Evolutionary conservation across 345 rosid genomes (phyloP).

Genomic region (Iberis pinnata): DNA sequence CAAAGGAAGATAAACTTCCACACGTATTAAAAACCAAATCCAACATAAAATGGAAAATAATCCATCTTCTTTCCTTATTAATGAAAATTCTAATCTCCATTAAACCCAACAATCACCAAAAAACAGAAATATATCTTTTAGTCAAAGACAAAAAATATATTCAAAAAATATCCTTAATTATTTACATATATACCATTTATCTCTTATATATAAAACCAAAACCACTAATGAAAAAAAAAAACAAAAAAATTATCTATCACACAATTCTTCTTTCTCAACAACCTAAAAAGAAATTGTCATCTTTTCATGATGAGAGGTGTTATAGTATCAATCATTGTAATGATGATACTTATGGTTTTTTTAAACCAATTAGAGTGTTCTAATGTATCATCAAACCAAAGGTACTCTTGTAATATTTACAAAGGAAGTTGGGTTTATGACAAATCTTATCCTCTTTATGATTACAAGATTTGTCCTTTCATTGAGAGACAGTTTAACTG

Average conservation of each 20-base stretch:
- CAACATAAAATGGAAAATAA: not conserved
- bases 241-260: not conserved
- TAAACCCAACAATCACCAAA: not conserved
- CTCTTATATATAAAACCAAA: conserved; percentile 8
- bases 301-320: conserved; percentile 25
- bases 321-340: conserved; percentile 13
- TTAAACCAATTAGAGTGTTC: conserved; percentile 23
- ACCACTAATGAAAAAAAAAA: too few species aligned
- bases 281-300: conserved; percentile 23
- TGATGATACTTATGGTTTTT: conserved; percentile 19
- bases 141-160: conserved; percentile 4
- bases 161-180: not conserved
- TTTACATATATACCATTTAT: not conserved
- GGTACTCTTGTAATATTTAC: conserved; percentile 30
- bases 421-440: conserved; percentile 61
- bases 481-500: conserved; percentile 50
- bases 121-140: not conserved
- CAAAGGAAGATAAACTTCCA: not conserved
- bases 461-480: conserved; percentile 41
- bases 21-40: not conserved
- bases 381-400: conserved; percentile 11
- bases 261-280: conserved; percentile 25
- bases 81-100: not conserved
- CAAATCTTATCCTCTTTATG: conserved; percentile 46
- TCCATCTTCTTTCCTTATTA: not conserved